Evolutionary conservation across 306 rosid genomes (phyloP).

Genomic region (Leucaena leucocephala): DNA sequence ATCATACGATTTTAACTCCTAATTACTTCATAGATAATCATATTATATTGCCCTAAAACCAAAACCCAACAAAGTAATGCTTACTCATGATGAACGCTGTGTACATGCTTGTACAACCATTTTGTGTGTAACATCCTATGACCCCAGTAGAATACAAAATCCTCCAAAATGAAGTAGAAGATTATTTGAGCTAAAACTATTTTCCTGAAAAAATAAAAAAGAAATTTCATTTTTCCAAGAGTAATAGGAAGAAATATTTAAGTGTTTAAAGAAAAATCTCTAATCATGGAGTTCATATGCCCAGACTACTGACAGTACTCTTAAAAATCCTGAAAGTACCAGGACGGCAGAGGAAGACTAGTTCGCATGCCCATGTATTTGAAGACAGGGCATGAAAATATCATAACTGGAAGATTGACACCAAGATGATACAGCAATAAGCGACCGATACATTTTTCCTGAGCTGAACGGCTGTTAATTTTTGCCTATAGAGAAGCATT

Average conservation of each 20-base stretch:
- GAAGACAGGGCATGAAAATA: slow-evolving; percentile 87
- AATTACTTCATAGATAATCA: slow-evolving; percentile 28
- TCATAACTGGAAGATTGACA: slow-evolving; percentile 92
- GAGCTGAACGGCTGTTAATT: slow-evolving; percentile 86
- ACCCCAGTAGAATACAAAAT: slow-evolving; percentile 97
- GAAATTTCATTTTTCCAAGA: slow-evolving; percentile 25
- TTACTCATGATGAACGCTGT: slow-evolving; percentile 96
- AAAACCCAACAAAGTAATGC: slow-evolving; percentile 41
- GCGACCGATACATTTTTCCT: slow-evolving; percentile 87
- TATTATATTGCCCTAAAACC: slow-evolving; percentile 14
- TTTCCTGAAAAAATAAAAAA: slow-evolving; percentile 66
- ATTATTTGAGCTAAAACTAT: slow-evolving; percentile 64
- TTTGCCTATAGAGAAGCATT: slow-evolving; percentile 62
- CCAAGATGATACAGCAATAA: slow-evolving; percentile 81
- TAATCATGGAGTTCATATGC: slow-evolving; percentile 19
- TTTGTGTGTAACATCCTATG: slow-evolving; percentile 94
- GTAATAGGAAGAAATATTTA: slow-evolving; percentile 10
- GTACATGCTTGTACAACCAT: slow-evolving; percentile 96
- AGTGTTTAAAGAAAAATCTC: slow-evolving; percentile 1
- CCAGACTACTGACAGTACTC: slow-evolving; percentile 35
- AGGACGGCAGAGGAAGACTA: slow-evolving; percentile 93
- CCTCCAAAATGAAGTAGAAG: slow-evolving; percentile 93
- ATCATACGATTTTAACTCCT: slow-evolving; percentile 6
- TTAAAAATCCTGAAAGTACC: slow-evolving; percentile 90
- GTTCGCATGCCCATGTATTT: slow-evolving; percentile 86